Percentiles rank a stretch among this genome's conserved stretches.
These are phyloP conservation scores for Diutina pseudorugosa DNA, from an alignment of 1,139 yeast species.

Conservation along the genomic window DNA sequence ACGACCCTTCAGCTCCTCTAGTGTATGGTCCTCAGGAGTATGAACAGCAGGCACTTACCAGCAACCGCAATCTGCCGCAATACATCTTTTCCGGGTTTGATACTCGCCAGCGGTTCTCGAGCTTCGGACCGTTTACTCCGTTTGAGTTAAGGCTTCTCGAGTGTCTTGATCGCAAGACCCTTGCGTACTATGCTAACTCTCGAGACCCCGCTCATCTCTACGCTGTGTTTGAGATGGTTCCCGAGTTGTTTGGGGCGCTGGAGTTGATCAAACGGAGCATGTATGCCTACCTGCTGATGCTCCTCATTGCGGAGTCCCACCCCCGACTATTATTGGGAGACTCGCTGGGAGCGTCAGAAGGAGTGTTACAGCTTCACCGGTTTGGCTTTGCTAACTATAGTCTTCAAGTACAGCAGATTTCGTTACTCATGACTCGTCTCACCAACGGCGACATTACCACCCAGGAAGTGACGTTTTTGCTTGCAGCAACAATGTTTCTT, in stretches of 20 bases:
- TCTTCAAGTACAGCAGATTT: not conserved
- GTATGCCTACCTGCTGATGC: not conserved
- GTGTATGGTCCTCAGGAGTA: not conserved
- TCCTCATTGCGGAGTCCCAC: not conserved
- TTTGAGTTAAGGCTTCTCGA: not conserved
- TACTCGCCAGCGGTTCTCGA: not conserved
- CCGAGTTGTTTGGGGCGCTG: not conserved
- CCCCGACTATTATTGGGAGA: not conserved
- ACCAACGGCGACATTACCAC: not conserved
- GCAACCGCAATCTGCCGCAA: not conserved
- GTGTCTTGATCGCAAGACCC: not conserved
- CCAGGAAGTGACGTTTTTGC: not conserved
- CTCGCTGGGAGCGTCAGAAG: not conserved
- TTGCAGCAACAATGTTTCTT: not conserved
- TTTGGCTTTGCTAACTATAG: not conserved
- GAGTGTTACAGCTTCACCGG: not conserved
- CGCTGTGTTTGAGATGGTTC: not conserved
- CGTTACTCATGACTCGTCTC: not conserved
- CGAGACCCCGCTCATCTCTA: not conserved
- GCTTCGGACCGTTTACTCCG: not conserved
- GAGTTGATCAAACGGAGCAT: not conserved
- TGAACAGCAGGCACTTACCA: not conserved
- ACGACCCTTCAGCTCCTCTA: not conserved
- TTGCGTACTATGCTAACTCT: no score
- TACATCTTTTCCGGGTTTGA: not conserved